Evolutionary conservation across 2,329 filamentous ascomycete species (phyloP), one percentile per base, ranked within the genome.

Genomic region (Aschersonia sp.): DNA sequence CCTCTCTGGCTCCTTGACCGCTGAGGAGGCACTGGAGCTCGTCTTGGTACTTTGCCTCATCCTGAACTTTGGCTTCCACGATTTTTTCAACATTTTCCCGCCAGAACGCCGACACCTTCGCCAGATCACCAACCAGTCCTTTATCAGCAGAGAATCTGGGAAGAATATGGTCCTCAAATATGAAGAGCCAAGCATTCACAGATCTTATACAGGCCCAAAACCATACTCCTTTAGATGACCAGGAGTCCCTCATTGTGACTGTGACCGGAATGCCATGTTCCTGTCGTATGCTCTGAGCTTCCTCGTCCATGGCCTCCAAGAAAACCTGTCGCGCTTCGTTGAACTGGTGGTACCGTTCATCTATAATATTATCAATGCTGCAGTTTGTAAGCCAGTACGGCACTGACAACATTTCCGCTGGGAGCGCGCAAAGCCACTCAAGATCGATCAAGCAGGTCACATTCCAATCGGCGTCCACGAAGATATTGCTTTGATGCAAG

Each of bases 391-490:
- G 54, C 62, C 58, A 66, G 51, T 59, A 60, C 4, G 58, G 59
- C 5, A 60, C 55, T 5, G 47, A 44, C 46, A 63, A 43, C 57
- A 60, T 61, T 41, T 64, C 60, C 8, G 50, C 46, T 40, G 60
- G 59, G 30, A 58, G 54, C 8, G 58, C 50, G 51, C 54, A 61
- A 30, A 60, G 51, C 62, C 57, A 65, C 51, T 65, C 61, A 43
- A 59, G 56, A 47, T 65, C 60, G 12, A 65, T 57, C 6, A 63
- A 44, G 47, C 53, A 55, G 12, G 55, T 60, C 35, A 64, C 51
- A 40, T 64, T 62, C 59, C 58, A 61, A 39, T 62, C 46, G 43
- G 59, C 48, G 45, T 65, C 60, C 6, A 65, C 59, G 37, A 64
- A 59, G 40, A 65, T 60, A 45, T 64, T 64, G 46, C 59, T 61